A percentile compares a stretch with the other conserved stretches of the same genome.
Conservation (phyloP, 176 grass and related monocot species). For the Guadua angustifolia region DNA sequence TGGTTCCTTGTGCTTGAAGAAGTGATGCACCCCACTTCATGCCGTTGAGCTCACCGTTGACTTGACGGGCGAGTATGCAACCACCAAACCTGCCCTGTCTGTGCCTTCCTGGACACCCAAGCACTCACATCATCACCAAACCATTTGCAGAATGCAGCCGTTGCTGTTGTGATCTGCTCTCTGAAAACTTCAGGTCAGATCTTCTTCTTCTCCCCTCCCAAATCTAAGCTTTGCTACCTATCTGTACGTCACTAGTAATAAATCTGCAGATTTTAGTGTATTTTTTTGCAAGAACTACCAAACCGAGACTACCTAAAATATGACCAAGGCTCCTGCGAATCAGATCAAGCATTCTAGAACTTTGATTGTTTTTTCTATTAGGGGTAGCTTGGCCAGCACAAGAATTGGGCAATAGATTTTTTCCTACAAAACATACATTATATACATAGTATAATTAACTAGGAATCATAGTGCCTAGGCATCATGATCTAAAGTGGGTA, state of each 20-base stretch:
- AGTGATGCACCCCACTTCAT: not conserved
- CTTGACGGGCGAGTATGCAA: not conserved
- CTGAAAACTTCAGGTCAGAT: not conserved
- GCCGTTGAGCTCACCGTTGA: constrained; percentile 31
- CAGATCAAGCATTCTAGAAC: not conserved
- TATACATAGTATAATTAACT: no score
- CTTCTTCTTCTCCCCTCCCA: not conserved
- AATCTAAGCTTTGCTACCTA: not conserved
- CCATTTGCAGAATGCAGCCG: not conserved
- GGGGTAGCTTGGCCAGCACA: no score
- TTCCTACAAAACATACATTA: no score
- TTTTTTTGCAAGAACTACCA: not conserved
- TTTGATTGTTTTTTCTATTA: not conserved
- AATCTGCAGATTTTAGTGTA: not conserved
- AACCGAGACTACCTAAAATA: not conserved
- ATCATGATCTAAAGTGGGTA: no score
- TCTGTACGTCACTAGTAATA: not conserved
- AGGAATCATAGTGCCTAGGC: no score
- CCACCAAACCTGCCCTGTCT: not conserved
- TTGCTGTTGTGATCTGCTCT: not conserved
- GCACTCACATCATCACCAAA: not conserved
- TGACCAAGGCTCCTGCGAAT: not conserved
- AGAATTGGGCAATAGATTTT: not conserved
- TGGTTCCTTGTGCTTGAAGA: not conserved
- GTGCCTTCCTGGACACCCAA: not conserved